phyloP scores from a whole-genome alignment of 2,329 filamentous ascomycete genomes.

The Fusarium devonianum region DNA sequence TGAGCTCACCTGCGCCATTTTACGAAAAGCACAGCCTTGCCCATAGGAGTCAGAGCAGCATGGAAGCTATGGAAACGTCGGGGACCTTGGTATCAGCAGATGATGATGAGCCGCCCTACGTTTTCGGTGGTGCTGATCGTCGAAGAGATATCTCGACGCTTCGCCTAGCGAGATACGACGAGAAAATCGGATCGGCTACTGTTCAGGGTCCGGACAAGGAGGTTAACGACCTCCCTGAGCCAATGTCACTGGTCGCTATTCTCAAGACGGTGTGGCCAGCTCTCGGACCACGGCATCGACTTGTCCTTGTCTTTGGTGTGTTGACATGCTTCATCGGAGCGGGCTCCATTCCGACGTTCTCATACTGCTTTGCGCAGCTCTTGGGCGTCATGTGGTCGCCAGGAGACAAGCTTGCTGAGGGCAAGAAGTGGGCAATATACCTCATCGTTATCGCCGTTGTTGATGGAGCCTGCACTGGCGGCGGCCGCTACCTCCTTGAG shows the following conservation, averaged over 20 bases:
- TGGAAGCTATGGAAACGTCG: constrained; percentile 10
- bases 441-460: constrained; percentile 72
- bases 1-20: constrained; percentile 2
- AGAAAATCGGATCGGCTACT: not conserved
- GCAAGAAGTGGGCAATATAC: constrained; percentile 71
- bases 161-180: constrained; percentile 5
- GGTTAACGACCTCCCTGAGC: constrained; percentile 3
- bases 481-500: constrained; percentile 76
- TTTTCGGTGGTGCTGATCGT: constrained; percentile 37
- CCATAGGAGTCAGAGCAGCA: constrained; percentile 13
- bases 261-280: constrained; percentile 72
- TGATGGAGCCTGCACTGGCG: constrained; percentile 71
- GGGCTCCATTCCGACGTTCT: constrained; percentile 75
- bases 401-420: constrained; percentile 55
- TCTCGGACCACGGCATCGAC: constrained; percentile 59
- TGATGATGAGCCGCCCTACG: constrained; percentile 29
- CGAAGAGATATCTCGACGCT: constrained; percentile 43
- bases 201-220: not conserved
- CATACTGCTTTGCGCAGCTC: constrained; percentile 76
- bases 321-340: constrained; percentile 70
- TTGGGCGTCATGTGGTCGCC: constrained; percentile 72
- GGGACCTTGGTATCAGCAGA: not conserved
- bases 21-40: constrained; percentile 24
- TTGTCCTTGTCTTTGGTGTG: constrained; percentile 66
- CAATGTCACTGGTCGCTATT: constrained; percentile 37